Base-by-base conservation (phyloP, 2,329 filamentous ascomycete genomes). In the Trichophyton equinum region DNA sequence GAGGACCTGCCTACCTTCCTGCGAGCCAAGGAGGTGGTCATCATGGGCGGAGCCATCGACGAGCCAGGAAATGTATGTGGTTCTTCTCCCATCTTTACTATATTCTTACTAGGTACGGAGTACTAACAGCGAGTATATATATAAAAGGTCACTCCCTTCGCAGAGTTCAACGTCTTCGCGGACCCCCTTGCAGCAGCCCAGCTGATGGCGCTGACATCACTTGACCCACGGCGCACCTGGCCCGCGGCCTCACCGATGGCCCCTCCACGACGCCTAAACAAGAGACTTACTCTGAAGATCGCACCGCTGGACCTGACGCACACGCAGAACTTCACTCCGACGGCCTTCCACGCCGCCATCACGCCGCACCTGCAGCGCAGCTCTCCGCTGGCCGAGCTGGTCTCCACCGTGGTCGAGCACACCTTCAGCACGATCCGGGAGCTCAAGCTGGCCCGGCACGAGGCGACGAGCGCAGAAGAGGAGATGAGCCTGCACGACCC, bases 81-180 rank as follows among this genome's bases (percentile, higher is more conserved):
- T 22, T 27, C 15, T 18, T 27, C 49, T 20, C n/a, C 2, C 15
- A 13, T n/a, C 3, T 22, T 20, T 85, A 22, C 33, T 47, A 47
- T 44, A 30, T 30, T 7, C 3, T 44, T 18, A 44, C 13, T 44
- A 44, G 15, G 2, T 44, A 33, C 11, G 18, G 18, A 5, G 38
- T 11, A 18, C 57, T 33, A n/a, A 40, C 11, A 40, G 13, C 15
- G 15, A 25, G 27, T 27, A n/a, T n/a, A 36, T 6, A 36, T 8
- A 1, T 11, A n/a, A 44, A 4, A 75, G 73, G 81, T 85, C 65
- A 86, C 82, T 0, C 92, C 94, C 1, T 83, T 87, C 11, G 90
- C 89, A 64, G 94, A 99, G 73, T 99, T 99, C 82, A 99, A 99
- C 78, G 88, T 87, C 61, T 95, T 90, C 70, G 91, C 94, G 62